Percentiles rank a stretch among this genome's conserved stretches.
Evolutionary conservation across 805 yeast genomes (phyloP).

Genomic region (Saccharomycopsis amapae): DNA sequence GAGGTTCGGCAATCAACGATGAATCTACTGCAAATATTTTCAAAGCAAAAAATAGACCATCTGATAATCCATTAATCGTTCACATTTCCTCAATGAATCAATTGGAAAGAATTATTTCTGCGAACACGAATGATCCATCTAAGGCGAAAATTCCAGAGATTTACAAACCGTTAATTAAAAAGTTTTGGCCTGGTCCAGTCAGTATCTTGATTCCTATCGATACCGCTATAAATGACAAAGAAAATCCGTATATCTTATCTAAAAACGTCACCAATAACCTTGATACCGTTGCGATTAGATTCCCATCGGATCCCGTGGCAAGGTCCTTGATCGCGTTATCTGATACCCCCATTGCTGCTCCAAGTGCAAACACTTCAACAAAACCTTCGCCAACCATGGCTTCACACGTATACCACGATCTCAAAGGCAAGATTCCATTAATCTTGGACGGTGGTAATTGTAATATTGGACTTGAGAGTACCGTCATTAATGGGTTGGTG

Average conservation of each 20-base stretch:
- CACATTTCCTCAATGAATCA: constrained; percentile 79
- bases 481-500: constrained; percentile 86
- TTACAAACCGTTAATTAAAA: constrained; percentile 55
- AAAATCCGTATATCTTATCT: constrained; percentile 42
- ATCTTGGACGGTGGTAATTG: constrained; percentile 90
- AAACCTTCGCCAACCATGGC: constrained; percentile 92
- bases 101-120: constrained; percentile 52
- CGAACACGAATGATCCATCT: constrained; percentile 25
- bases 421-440: constrained; percentile 71
- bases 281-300: constrained; percentile 83
- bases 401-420: constrained; percentile 73
- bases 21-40: constrained; percentile 72
- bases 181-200: constrained; percentile 95
- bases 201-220: constrained; percentile 71
- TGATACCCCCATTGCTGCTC: constrained; percentile 92
- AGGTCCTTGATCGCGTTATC: constrained; percentile 80
- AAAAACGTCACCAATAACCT: constrained; percentile 78
- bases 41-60: constrained; percentile 85
- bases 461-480: constrained; percentile 85
- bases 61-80: constrained; percentile 90
- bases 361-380: constrained; percentile 95
- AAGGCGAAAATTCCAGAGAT: constrained; percentile 54
- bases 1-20: constrained; percentile 75
- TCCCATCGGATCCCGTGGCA: constrained; percentile 84
- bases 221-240: constrained; percentile 21